Evolutionary conservation across 495 filamentous ascomycete species (phyloP).

Genomic region (Antarctomyces pellizariae): DNA sequence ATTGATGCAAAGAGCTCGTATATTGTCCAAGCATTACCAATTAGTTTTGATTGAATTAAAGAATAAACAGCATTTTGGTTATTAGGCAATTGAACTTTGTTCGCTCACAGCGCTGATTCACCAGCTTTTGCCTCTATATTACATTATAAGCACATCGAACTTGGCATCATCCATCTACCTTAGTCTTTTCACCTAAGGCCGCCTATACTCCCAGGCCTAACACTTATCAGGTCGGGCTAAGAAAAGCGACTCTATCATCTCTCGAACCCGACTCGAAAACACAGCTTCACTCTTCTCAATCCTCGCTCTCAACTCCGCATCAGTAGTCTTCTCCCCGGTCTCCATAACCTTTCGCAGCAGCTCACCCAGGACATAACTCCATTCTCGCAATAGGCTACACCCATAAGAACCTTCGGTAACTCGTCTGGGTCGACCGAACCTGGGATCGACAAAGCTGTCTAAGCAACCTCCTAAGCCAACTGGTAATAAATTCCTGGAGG

Average conservation of each 20-base stretch:
- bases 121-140: too few relatives aligned
- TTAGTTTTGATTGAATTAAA: too few relatives aligned
- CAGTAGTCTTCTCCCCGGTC: conserved; percentile 64
- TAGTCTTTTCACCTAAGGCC: conserved; percentile 43
- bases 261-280: conserved; percentile 70
- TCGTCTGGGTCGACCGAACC: too few relatives aligned
- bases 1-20: too few relatives aligned
- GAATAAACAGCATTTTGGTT: too few relatives aligned
- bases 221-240: conserved; percentile 63
- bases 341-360: conserved; percentile 87
- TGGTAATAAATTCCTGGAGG: too few relatives aligned
- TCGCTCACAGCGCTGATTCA: too few relatives aligned
- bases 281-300: conserved; percentile 84
- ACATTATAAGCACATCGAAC: conserved; percentile 98
- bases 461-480: too few relatives aligned
- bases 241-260: conserved; percentile 88
- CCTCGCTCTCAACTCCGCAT: conserved; percentile 55
- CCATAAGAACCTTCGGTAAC: conserved; percentile 74
- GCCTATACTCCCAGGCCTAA: conserved; percentile 63
- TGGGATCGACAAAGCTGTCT: too few relatives aligned
- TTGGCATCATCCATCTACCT: conserved; percentile 40
- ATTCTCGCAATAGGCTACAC: conserved; percentile 96
- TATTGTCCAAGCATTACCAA: too few relatives aligned
- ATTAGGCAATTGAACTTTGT: too few relatives aligned
- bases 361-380: conserved; percentile 87